A percentile compares a stretch with the other conserved stretches of the same genome.
Conservation (phyloP, 805 yeast species). For the Kodamaea hsintzibuensis region DNA sequence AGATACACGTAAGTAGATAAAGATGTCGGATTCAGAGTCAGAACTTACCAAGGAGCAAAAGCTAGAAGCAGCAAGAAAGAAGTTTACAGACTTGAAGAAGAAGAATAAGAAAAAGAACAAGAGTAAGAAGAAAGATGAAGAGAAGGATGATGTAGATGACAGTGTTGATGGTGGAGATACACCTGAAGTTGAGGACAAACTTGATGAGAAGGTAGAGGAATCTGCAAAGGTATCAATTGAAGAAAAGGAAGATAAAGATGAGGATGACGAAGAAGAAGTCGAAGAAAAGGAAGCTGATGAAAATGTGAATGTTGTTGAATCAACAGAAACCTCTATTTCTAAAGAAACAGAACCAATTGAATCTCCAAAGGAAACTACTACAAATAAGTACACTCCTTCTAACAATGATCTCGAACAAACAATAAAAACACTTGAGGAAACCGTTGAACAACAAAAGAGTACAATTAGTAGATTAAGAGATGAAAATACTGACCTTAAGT, state of each 20-base stretch:
- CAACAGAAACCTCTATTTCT: too few relatives aligned
- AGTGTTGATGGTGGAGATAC: conserved; percentile 5
- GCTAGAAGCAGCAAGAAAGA: conserved; percentile 72
- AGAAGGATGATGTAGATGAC: conserved; percentile 11
- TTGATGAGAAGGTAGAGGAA: not conserved
- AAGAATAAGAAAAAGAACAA: conserved; percentile 54
- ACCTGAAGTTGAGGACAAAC: not conserved
- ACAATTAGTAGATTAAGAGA: conserved; percentile 40
- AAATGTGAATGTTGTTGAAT: conserved; percentile 5
- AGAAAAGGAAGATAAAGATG: conserved; percentile 1
- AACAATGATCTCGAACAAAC: conserved; percentile 9
- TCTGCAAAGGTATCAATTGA: not conserved
- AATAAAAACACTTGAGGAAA: conserved; percentile 21
- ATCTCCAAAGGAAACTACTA: conserved; percentile 8
- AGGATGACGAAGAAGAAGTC: conserved; percentile 6
- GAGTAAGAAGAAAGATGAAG: conserved; percentile 46
- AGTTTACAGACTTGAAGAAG: conserved; percentile 67
- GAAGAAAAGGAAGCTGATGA: conserved; percentile 13
- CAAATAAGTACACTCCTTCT: conserved; percentile 6
- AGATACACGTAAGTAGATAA: not conserved
- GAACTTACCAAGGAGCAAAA: conserved; percentile 54
- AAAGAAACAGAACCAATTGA: too few relatives aligned
- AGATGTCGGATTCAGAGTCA: conserved; percentile 13
- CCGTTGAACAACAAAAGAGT: conserved; percentile 31
- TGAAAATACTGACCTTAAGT: conserved; percentile 44